Evolutionary conservation across 768 basidiomycete species (phyloP), one percentile per base, ranked within the genome.

Genomic region (Coprinellus micaceus): DNA sequence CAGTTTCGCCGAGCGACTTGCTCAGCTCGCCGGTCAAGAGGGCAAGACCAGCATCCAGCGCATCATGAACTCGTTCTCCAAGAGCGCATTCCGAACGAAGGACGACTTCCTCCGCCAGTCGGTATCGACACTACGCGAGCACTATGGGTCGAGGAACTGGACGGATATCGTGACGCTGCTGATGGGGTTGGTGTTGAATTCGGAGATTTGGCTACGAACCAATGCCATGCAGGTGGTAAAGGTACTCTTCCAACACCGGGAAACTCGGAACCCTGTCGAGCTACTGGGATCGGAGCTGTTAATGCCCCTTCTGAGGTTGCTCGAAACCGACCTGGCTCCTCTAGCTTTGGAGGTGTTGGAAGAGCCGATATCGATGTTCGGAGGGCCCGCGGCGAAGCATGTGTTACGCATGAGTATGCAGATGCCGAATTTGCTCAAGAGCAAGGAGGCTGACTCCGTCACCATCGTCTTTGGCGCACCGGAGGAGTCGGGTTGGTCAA

Each of bases 41-140:
- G 85, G 84, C 25, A 81, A 85, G 26, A 79, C 82, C n/a, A 89
- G 87, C 63, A 90, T 97, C 63, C 79, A 84, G 52, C 86, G 90
- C 47, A 89, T 98, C 64, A 90, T 96, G 88, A 86, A 79, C 3
- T 94, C 91, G 2, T 95, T 95, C 63, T 83, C 89, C 54, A 91
- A 91, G 69, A 77, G 79, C 21, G 87, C 90, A 50, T 97, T 98
- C 77, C 80, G 94, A 47, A 93, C 93, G 1, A 87, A 87, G 64
- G 94, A 98, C 52, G 94, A 97, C 71, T 96, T 96, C 73, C 80
- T 96, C 57, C 85, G 92, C 4, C 93, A 97, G 66, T 93, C 91
- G 0, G 86, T 93, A 21, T 78, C 84, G 1, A 87, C 89, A 62
- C 78, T 98, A 36, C 84, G 93, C 21, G 94, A 97, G 65, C 86